Evolutionary conservation across 495 filamentous ascomycete species (phyloP), one percentile per base, ranked within the genome.

Genomic region (Glarea lozoyensis): DNA sequence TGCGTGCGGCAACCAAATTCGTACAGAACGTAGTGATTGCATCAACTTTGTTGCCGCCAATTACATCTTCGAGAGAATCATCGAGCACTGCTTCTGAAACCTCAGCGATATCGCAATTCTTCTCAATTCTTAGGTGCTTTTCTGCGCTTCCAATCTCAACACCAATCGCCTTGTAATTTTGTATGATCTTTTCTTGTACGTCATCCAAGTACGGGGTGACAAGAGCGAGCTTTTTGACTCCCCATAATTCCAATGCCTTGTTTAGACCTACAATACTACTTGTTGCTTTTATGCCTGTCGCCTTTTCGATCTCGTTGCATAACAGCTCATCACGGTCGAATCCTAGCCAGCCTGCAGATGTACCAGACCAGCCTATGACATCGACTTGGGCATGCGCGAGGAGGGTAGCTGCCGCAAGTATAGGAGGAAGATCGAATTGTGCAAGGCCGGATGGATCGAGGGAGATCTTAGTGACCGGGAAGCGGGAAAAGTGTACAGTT

Each of bases 121-220:
- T 53, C 30, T 43, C 33, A 29, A 52, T 40, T 10, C 37, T 31
- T 21, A 57, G 18, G 48, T 57, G 49, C 31, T 37, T 39, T 45
- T 58, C 41, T n/a, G n/a, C n/a, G n/a, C n/a, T n/a, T 11, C 34
- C 42, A 33, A 55, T 48, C 38, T 52, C 38, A 11, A 58, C 39
- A 10, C 55, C 54, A 20, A 55, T 48, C 16, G n/a, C 29, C 15
- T 15, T 41, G 40, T 60, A 60, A 34, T 53, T 58, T 37, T 42
- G 24, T 19, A 53, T 25, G 29, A 60, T 60, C 2, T 43, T 46
- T 9, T n/a, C 36, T 21, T 57, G 49, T 32, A 60, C 52, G 36
- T 57, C 57, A 22, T 46, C 46, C 20, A 17, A 16, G 46, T 60
- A 60, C 23, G 55, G 57, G 21, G 55, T 60, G 15, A 60, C 49